Evolutionary conservation across 805 yeast genomes (phyloP).

Genomic region (Kodamaea sagamina): DNA sequence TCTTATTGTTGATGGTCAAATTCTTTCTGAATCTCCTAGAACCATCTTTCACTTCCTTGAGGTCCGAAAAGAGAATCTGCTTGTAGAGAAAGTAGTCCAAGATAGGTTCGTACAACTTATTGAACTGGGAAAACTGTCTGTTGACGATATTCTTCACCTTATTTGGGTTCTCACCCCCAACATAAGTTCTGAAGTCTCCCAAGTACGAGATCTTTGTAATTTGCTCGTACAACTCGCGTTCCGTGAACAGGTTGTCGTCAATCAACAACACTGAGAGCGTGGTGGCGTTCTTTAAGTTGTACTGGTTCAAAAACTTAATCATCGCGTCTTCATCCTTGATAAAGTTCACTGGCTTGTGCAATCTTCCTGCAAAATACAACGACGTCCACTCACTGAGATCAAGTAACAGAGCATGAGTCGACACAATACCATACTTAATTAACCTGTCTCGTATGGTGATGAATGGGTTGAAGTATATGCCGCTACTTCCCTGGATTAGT

Average conservation of each 20-base stretch:
- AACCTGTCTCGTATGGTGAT: constrained; percentile 54
- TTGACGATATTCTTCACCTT: constrained; percentile 83
- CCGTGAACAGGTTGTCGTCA: constrained; percentile 44
- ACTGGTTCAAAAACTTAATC: constrained; percentile 67
- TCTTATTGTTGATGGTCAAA: constrained; percentile 21
- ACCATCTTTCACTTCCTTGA: constrained; percentile 12
- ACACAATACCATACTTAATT: constrained; percentile 86
- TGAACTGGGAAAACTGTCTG: constrained; percentile 71
- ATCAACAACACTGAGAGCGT: constrained; percentile 63
- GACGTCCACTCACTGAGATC: constrained; percentile 87
- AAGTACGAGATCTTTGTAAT: constrained; percentile 80
- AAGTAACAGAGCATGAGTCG: constrained; percentile 55
- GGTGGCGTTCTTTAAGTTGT: constrained; percentile 76
- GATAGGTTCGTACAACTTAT: constrained; percentile 71
- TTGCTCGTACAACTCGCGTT: constrained; percentile 67
- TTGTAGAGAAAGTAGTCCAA: constrained; percentile 24
- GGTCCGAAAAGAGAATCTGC: constrained; percentile 19
- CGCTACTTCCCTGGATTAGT: constrained; percentile 60
- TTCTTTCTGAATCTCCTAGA: constrained; percentile 21
- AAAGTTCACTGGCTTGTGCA: constrained; percentile 90
- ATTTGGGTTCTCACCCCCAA: constrained; percentile 90
- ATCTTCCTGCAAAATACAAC: constrained; percentile 85
- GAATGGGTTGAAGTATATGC: constrained; percentile 92
- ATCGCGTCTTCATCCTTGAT: constrained; percentile 59
- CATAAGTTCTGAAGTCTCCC: constrained; percentile 85